phyloP scores from a whole-genome alignment of 2,329 filamentous ascomycete species.

The Paecilomyces variotii region DNA sequence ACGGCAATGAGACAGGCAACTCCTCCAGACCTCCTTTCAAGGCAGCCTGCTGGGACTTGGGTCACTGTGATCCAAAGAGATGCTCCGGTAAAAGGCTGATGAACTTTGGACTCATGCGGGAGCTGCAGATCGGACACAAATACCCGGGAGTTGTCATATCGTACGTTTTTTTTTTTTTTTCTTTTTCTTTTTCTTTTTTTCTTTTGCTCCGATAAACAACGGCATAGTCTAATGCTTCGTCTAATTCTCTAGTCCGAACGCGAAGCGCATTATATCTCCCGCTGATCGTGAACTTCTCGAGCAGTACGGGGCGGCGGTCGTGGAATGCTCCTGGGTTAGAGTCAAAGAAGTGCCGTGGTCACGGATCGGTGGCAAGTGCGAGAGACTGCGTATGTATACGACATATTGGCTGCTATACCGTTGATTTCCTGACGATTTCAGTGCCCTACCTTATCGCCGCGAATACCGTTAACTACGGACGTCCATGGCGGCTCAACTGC shows the following conservation, averaged over 20 bases:
- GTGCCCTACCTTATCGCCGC: constrained; percentile 93
- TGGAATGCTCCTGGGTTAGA: constrained; percentile 94
- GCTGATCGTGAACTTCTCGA: constrained; percentile 76
- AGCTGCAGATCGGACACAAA: constrained; percentile 84
- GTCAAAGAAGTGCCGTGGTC: constrained; percentile 85
- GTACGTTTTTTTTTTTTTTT: constrained; percentile 23
- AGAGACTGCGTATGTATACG: constrained; percentile 53
- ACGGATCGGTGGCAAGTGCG: constrained; percentile 87
- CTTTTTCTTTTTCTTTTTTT: neutral
- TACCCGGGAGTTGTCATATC: constrained; percentile 89
- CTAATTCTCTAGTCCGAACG: constrained; percentile 57
- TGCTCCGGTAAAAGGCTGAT: constrained; percentile 95
- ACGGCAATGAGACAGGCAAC: constrained; percentile 30
- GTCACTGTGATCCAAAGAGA: constrained; percentile 93
- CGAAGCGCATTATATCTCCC: constrained; percentile 73
- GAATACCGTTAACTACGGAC: constrained; percentile 95
- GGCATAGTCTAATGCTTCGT: constrained; percentile 1
- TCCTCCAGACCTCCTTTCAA: constrained; percentile 56
- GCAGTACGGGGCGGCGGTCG: constrained; percentile 85
- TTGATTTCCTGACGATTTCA: constrained; percentile 8
- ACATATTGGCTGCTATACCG: neutral
- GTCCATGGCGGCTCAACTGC: constrained; percentile 90
- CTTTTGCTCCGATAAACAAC: neutral
- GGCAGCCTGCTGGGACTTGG: constrained; percentile 95
- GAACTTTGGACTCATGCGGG: constrained; percentile 84